Evolutionary conservation across 2,329 filamentous ascomycete genomes (phyloP).

Genomic region (Podosphaera xanthii): DNA sequence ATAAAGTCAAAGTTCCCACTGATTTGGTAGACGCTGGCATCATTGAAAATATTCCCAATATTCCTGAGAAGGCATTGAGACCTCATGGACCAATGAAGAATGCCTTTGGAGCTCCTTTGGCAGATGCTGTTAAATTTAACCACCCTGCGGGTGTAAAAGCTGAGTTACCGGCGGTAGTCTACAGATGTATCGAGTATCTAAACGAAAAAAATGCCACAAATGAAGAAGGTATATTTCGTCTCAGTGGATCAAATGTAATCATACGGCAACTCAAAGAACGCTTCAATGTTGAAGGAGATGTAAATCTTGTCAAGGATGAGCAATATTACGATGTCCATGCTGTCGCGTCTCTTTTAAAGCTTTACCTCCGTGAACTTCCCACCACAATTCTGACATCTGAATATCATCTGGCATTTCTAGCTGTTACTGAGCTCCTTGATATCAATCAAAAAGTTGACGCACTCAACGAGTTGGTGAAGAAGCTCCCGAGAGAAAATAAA

Average conservation of each 20-base stretch:
- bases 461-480: slow-evolving; percentile 56
- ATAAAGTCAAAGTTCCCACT: slow-evolving; percentile 33
- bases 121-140: slow-evolving; percentile 67
- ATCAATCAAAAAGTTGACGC: slow-evolving; percentile 53
- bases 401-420: slow-evolving; percentile 69
- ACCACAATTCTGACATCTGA: slow-evolving; percentile 80
- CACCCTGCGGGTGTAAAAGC: slow-evolving; percentile 49
- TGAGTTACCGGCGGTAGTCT: slow-evolving; percentile 75
- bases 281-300: slow-evolving; percentile 81
- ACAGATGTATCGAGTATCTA: slow-evolving; percentile 84
- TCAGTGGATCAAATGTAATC: slow-evolving; percentile 89
- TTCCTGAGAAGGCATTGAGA: slow-evolving; percentile 20
- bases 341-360: slow-evolving; percentile 77
- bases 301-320: slow-evolving; percentile 63
- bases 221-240: slow-evolving; percentile 89
- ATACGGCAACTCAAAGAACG: slow-evolving; percentile 79
- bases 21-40: slow-evolving; percentile 35
- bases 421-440: slow-evolving; percentile 57
- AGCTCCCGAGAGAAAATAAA: slow-evolving; percentile 58
- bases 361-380: slow-evolving; percentile 81
- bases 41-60: slow-evolving; percentile 23
- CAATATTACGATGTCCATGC: slow-evolving; percentile 91
- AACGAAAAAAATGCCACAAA: slow-evolving; percentile 55
- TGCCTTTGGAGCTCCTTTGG: slow-evolving; percentile 67
- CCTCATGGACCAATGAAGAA: slow-evolving; percentile 35